phyloP scores from a whole-genome alignment of 1,284 basidiomycete species.

The Omphalotus olearius region DNA sequence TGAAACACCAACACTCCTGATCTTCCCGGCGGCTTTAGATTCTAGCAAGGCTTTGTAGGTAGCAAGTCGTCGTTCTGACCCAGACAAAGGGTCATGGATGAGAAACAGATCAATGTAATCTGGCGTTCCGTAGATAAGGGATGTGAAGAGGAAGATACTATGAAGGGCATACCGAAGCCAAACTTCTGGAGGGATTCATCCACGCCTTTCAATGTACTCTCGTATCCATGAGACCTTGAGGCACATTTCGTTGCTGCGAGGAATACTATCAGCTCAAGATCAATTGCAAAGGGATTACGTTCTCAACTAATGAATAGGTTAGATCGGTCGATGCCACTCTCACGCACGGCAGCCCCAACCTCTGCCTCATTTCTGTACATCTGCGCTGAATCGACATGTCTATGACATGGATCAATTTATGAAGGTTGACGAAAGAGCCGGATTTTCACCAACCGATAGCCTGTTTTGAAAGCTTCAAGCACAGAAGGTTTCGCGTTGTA shows the following conservation, averaged over 20 bases:
- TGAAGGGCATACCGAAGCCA: conserved; percentile 37
- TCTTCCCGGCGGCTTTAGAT: conserved; percentile 58
- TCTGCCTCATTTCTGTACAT: conserved; percentile 71
- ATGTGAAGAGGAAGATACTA: neutral
- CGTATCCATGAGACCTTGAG: conserved; percentile 52
- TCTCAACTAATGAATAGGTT: conserved; percentile 68
- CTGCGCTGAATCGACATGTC: conserved; percentile 72
- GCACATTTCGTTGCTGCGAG: conserved; percentile 59
- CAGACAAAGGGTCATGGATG: conserved; percentile 70
- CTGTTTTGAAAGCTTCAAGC: conserved; percentile 32
- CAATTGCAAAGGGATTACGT: conserved; percentile 5
- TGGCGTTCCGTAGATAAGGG: conserved; percentile 19
- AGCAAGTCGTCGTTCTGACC: conserved; percentile 50
- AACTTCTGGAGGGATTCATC: conserved; percentile 54
- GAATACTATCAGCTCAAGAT: neutral
- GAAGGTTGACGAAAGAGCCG: neutral
- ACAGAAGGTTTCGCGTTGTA: conserved; percentile 28
- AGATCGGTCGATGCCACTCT: conserved; percentile 46
- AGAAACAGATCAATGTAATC: conserved; percentile 78
- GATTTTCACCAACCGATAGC: conserved; percentile 27
- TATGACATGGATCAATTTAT: conserved; percentile 17
- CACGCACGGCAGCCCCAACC: conserved; percentile 54
- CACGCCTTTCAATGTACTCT: conserved; percentile 50
- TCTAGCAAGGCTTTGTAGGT: conserved; percentile 65
- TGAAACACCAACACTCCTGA: conserved; percentile 71